Evolutionary conservation across 2,329 filamentous ascomycete genomes (phyloP), one percentile per base, ranked within the genome.

Genomic region (Colletotrichum truncatum): DNA sequence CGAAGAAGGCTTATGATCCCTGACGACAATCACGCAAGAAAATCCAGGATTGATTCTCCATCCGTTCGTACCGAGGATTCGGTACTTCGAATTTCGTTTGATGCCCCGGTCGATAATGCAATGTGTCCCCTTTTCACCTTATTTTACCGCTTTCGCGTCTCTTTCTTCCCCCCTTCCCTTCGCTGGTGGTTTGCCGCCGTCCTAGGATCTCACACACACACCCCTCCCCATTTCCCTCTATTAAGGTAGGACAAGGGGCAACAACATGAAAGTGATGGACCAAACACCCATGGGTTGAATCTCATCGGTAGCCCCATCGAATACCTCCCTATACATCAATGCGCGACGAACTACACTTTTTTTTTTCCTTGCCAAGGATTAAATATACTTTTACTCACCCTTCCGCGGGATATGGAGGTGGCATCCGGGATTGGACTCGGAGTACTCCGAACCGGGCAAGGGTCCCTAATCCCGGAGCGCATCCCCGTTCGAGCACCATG

Each of bases 61-160:
- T 66, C 63, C 57, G 63, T 66, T 66, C 57, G 58, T 66, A 66
- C 63, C 63, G 34, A 38, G 25, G 49, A 12, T 18, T 51, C 57
- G 63, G 63, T 45, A 55, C 49, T 66, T 45, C 63, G 63, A 65
- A 65, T 62, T 18, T 60, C 39, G 55, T 51, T 56, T 54, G 26
- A 25, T 11, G 23, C 49, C 43, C 43, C 16, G 21, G 23, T 34
- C 26, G 18, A 43, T 30, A 55, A 62, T 32, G 38, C 32, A n/a
- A 34, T 26, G 30, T 57, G 25, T 25, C 55, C 21, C 43, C 23
- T 18, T 55, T 30, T 23, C 32, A 28, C 14, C 21, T 34, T 48
- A 16, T 46, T 30, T 30, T 14, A 28, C n/a, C 38, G 48, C 23
- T 41, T 18, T 26, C 12, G 38, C 28, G 8, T 53, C 23, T 49